These are phyloP conservation scores for Fusarium odoratissimum DNA, from an alignment of 2,329 filamentous ascomycete genomes.

Conservation along the genomic window DNA sequence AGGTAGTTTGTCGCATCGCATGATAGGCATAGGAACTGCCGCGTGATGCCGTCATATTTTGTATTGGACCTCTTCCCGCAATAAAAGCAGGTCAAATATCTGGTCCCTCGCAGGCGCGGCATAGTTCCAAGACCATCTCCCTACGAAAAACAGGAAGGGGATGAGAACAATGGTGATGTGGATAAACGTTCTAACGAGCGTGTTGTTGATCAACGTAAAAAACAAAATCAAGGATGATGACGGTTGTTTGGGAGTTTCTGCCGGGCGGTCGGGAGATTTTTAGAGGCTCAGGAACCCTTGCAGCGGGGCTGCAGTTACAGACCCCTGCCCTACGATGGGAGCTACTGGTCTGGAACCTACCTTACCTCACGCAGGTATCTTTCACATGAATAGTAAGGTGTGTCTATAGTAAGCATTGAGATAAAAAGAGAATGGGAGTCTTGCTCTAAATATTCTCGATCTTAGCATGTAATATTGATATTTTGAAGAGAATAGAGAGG, in stretches of 20 bases:
- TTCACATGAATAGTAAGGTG: too few species aligned
- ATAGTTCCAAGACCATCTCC: slow-evolving; percentile 49
- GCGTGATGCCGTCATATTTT: slow-evolving; percentile 66
- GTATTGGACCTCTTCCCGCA: slow-evolving; percentile 77
- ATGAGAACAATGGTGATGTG: background rate
- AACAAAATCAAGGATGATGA: slow-evolving; percentile 16
- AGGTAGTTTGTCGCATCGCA: slow-evolving; percentile 92
- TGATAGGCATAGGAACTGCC: slow-evolving; percentile 77
- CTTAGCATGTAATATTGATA: too few species aligned
- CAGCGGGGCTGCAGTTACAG: slow-evolving; percentile 9
- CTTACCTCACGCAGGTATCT: too few species aligned
- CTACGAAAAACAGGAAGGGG: background rate
- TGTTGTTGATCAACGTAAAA: slow-evolving; percentile 28
- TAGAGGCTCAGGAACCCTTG: slow-evolving; percentile 21
- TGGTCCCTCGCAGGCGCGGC: slow-evolving; percentile 56
- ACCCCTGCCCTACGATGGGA: slow-evolving; percentile 9
- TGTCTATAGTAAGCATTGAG: too few species aligned
- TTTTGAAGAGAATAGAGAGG: too few species aligned
- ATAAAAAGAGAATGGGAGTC: too few species aligned
- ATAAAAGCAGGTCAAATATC: slow-evolving; percentile 80
- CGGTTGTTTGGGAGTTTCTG: slow-evolving; percentile 47
- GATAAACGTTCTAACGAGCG: background rate
- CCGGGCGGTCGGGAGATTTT: slow-evolving; percentile 49
- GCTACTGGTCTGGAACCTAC: background rate
- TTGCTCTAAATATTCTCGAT: too few species aligned